Evolutionary conservation across 2,329 filamentous ascomycete species (phyloP).

Genomic region (Bipolaris bicolor): DNA sequence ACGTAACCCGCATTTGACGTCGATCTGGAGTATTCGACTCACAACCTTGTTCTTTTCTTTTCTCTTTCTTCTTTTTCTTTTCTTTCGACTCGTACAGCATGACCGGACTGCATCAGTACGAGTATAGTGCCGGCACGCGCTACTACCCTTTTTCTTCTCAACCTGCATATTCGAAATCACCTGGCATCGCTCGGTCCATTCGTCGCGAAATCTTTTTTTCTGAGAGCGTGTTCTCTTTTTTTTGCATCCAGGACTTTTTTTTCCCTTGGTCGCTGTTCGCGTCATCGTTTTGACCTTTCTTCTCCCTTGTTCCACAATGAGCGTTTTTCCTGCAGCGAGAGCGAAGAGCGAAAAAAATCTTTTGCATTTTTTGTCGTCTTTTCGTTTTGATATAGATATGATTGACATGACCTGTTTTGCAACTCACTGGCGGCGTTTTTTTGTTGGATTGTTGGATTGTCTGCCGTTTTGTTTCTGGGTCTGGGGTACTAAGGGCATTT

Average conservation of each 20-base stretch:
- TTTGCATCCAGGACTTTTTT: background rate
- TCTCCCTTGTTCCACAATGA: background rate
- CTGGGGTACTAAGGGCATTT: background rate
- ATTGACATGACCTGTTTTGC: background rate
- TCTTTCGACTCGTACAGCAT: background rate
- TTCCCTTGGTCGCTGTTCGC: background rate
- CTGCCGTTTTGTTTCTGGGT: background rate
- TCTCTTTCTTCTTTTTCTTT: background rate
- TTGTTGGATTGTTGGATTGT: background rate
- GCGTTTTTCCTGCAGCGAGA: background rate
- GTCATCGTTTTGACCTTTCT: background rate
- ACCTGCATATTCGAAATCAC: background rate
- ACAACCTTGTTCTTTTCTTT: background rate
- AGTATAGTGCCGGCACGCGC: background rate
- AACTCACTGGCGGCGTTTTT: constrained; percentile 1
- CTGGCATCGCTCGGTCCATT: background rate
- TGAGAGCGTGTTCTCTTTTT: background rate
- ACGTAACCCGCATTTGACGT: background rate
- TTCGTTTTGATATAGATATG: constrained; percentile 11
- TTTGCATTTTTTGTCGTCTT: background rate
- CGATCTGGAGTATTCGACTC: background rate
- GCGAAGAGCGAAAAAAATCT: background rate
- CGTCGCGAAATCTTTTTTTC: background rate
- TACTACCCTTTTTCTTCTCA: background rate
- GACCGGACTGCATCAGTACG: background rate